phyloP scores from a whole-genome alignment of 164 flowering plant species.

The Aristolochia fimbriata region DNA sequence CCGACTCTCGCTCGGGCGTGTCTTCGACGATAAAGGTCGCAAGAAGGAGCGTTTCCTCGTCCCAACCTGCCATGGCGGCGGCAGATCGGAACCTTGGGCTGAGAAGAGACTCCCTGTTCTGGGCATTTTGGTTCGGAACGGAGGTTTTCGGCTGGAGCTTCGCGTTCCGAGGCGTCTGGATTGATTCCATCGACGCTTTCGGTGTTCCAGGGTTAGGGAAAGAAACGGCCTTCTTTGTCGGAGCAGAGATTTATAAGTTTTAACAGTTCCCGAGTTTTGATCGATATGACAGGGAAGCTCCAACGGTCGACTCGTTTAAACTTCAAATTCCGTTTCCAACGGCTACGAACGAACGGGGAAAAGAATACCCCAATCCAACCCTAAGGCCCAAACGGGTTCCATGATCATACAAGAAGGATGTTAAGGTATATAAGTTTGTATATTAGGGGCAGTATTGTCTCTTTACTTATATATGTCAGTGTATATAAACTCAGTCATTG shows the following conservation, averaged over 20 bases:
- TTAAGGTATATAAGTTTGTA: too few species aligned
- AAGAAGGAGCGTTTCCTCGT: constrained; percentile 68
- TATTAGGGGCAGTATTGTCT: too few species aligned
- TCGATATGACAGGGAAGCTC: too few species aligned
- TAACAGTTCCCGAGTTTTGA: too few species aligned
- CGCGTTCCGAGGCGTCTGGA: constrained; percentile 14
- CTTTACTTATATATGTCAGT: too few species aligned
- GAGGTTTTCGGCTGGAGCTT: constrained; percentile 7
- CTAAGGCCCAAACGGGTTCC: too few species aligned
- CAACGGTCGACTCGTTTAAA: constrained; percentile 29
- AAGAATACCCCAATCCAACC: too few species aligned
- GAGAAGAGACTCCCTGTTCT: constrained; percentile 25
- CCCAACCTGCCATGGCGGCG: constrained; percentile 93
- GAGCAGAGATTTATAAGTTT: neutral
- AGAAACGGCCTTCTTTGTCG: neutral
- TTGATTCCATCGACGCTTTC: constrained; percentile 17
- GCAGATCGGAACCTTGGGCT: constrained; percentile 76
- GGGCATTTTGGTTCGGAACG: constrained; percentile 7
- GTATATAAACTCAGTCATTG: too few species aligned
- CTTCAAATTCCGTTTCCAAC: neutral
- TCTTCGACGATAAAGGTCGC: constrained; percentile 73
- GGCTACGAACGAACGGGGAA: neutral
- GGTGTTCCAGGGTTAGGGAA: neutral
- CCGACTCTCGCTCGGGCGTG: constrained; percentile 57
- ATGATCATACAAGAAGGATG: too few species aligned